These are phyloP conservation scores for Aegle marmelos DNA, from an alignment of 345 rosid species.

Conservation along the genomic window DNA sequence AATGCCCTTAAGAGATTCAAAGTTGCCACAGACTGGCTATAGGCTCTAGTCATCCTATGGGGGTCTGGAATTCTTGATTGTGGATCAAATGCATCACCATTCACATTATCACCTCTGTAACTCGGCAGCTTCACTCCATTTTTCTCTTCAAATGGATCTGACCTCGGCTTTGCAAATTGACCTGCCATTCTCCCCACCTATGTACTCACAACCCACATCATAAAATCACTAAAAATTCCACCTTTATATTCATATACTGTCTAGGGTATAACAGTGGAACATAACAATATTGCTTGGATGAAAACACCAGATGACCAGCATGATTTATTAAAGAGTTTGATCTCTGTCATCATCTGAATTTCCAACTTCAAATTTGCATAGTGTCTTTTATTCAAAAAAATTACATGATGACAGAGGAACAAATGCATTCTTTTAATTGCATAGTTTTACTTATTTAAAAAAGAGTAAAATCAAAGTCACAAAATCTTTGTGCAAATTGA, in stretches of 20 bases:
- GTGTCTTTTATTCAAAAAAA: no score
- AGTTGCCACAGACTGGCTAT: constrained; percentile 37
- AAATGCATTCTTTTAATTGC: neutral
- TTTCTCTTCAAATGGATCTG: constrained; percentile 39
- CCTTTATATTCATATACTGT: neutral
- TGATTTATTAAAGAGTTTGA: no score
- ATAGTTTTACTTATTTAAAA: no score
- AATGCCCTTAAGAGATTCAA: constrained; percentile 44
- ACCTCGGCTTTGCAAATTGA: constrained; percentile 46
- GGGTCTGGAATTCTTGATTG: constrained; percentile 37
- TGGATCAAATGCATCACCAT: constrained; percentile 39
- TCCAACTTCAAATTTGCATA: no score
- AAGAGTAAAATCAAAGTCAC: no score
- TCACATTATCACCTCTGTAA: constrained; percentile 43
- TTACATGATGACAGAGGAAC: neutral
- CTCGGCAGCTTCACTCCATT: constrained; percentile 39
- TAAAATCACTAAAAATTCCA: neutral
- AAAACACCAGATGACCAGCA: no score
- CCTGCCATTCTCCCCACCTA: constrained; percentile 51
- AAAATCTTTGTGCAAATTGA: no score
- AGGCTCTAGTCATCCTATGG: constrained; percentile 42
- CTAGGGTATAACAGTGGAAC: no score
- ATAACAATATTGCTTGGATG: no score
- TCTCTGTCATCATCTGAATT: no score
- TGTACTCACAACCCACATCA: neutral